Base-by-base conservation (phyloP, 1,139 yeast species). In the Suhomyces wounanorum region DNA sequence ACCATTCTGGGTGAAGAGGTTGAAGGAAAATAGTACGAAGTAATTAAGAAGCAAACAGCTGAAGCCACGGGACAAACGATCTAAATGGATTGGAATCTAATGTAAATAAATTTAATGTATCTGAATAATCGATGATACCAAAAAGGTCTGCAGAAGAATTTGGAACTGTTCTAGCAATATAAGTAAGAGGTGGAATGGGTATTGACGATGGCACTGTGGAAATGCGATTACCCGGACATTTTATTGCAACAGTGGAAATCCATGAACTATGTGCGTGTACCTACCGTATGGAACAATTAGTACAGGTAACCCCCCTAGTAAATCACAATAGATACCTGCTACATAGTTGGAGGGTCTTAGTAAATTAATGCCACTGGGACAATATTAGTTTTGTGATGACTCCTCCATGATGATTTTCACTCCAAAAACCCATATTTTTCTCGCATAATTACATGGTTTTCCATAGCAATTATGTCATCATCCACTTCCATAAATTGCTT, bases 1-100 rank as follows among this genome's bases (percentile, higher is more conserved):
- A 65, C 65, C 70, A 64, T 59, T 18, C 25, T 51, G n/a, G 5
- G 18, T 10, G 18, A 10, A 33, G 35, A 28, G 30, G 38, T 4
- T 18, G 37, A 2, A 14, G 21, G 9, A 30, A 30, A 2, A 8
- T 17, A 5, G 25, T 9, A 26, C 14, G 10, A 28, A 13, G 18
- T 25, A 14, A n/a, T 26, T 18, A 8, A 23, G 3, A 3, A 14
- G 16, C 2, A 3, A 10, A 17, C 10, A n/a, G 42, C 42, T 25
- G 42, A 40, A 8, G 33, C 33, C 42, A 33, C 35, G 42, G 42
- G 23, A 8, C 23, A 25, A 14, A 16, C 18, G 31, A 28, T 18
- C 17, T 10, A 23, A 10, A n/a, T 13, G 41, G 30, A 9, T 16
- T 18, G 18, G n/a, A 5, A 16, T n/a, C 13, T 16, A 28, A 14